A percentile compares a stretch with the other conserved stretches of the same genome.
These are phyloP conservation scores for Lathyrus aphaca DNA, from an alignment of 306 rosid species.

Conservation along the genomic window DNA sequence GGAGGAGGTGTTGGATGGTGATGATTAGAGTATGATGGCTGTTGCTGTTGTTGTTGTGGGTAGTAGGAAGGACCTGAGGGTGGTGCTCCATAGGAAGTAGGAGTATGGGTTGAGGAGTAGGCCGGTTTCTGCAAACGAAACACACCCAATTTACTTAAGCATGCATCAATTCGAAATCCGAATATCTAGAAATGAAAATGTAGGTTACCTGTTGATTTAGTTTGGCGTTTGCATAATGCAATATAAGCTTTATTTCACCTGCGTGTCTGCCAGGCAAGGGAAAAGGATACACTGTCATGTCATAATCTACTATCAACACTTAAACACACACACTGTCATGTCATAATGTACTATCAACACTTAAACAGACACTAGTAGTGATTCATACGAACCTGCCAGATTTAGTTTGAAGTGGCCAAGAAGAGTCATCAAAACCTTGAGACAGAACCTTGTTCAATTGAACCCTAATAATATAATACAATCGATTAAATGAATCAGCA, in stretches of 20 bases:
- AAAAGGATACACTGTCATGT: background rate
- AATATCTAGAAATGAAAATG: background rate
- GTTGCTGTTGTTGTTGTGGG: conserved; percentile 14
- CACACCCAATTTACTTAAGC: background rate
- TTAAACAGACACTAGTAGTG: background rate
- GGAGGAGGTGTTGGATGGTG: conserved; percentile 16
- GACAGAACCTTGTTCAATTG: conserved; percentile 76
- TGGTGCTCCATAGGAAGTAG: conserved; percentile 51
- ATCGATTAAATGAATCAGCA: background rate
- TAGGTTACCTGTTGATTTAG: conserved; percentile 26
- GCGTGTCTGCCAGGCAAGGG: conserved; percentile 37
- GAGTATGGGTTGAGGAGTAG: conserved; percentile 37
- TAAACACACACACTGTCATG: background rate
- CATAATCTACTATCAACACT: too few relatives aligned
- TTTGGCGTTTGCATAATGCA: conserved; percentile 46
- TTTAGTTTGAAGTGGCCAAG: conserved; percentile 85
- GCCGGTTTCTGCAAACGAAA: conserved; percentile 29
- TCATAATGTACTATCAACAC: too few relatives aligned
- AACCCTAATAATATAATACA: conserved; percentile 44
- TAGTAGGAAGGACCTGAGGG: conserved; percentile 40
- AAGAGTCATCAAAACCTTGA: conserved; percentile 75
- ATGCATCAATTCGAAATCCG: background rate
- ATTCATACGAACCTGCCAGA: conserved; percentile 65
- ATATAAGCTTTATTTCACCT: conserved; percentile 50
- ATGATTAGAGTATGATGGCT: background rate